These are phyloP conservation scores for Phaeosphaeria sp. DNA, from an alignment of 2,329 filamentous ascomycete genomes.

Conservation along the genomic window DNA sequence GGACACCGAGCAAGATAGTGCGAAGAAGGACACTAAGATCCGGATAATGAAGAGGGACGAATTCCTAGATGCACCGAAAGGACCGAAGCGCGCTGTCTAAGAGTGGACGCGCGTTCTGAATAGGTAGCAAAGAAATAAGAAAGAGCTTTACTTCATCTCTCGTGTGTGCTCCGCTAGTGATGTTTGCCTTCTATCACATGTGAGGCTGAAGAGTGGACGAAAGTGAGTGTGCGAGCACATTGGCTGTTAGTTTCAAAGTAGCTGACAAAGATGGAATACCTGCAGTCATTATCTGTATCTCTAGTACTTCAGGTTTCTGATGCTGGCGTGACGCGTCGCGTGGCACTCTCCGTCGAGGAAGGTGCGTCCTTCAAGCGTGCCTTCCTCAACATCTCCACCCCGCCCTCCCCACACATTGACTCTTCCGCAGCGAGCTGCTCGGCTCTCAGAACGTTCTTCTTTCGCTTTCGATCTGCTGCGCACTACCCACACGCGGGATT, in stretches of 20 bases:
- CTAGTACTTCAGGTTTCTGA: no score
- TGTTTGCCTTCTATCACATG: background rate
- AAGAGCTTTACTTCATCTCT: constrained; percentile 24
- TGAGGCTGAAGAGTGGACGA: no score
- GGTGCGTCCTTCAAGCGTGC: background rate
- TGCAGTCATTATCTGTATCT: no score
- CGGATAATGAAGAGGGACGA: constrained; percentile 49
- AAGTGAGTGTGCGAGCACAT: no score
- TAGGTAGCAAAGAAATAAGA: constrained; percentile 41
- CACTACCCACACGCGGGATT: background rate
- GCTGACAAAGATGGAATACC: background rate
- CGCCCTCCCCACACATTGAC: background rate
- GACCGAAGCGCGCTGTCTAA: constrained; percentile 39
- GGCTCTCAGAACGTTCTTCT: background rate
- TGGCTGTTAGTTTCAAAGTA: no score
- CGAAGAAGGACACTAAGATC: constrained; percentile 45
- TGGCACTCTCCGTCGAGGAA: background rate
- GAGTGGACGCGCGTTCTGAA: background rate
- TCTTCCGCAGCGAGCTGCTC: background rate
- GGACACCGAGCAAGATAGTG: constrained; percentile 33
- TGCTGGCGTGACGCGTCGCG: background rate
- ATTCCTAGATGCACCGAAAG: constrained; percentile 44
- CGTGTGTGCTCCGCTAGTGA: background rate
- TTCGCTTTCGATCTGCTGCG: background rate
- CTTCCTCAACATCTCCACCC: background rate